Evolutionary conservation across 2,329 filamentous ascomycete genomes (phyloP).

Genomic region (Sporothrix luriei): DNA sequence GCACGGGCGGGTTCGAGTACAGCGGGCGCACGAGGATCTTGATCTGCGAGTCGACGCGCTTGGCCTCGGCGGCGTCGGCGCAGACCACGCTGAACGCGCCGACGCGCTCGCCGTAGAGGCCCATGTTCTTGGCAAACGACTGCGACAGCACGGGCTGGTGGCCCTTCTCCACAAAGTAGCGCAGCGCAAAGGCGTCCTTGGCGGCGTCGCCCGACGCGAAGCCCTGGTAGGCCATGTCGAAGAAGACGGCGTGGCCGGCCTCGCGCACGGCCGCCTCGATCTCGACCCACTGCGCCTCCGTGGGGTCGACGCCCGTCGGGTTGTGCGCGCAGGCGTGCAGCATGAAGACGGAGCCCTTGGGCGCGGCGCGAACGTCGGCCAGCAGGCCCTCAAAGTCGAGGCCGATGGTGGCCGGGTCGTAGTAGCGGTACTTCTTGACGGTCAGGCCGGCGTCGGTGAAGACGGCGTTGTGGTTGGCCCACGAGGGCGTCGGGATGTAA

Average conservation of each 20-base stretch:
- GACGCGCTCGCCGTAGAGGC: constrained; percentile 97
- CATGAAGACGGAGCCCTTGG: constrained; percentile 83
- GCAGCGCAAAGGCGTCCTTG: constrained; percentile 89
- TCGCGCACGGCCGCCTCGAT: constrained; percentile 86
- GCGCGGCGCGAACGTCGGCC: constrained; percentile 84
- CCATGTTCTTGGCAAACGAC: constrained; percentile 99
- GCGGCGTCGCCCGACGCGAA: constrained; percentile 92
- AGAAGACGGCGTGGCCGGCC: constrained; percentile 90
- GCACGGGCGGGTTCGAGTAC: constrained; percentile 97
- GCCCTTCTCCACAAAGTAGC: constrained; percentile 90
- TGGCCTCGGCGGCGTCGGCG: constrained; percentile 74
- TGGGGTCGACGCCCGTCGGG: constrained; percentile 95
- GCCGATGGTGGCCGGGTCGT: constrained; percentile 97
- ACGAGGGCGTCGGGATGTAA: constrained; percentile 94
- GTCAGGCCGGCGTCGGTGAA: constrained; percentile 90
- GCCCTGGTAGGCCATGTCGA: constrained; percentile 99
- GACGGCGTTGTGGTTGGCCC: constrained; percentile 97
- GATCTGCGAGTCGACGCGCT: constrained; percentile 93
- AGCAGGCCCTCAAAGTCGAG: constrained; percentile 96
- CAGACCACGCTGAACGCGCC: constrained; percentile 94
- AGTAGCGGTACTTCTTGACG: constrained; percentile 97
- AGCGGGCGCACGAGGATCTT: constrained; percentile 96
- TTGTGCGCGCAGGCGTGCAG: constrained; percentile 98
- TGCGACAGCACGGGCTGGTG: constrained; percentile 87
- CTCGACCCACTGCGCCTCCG: constrained; percentile 85